Evolutionary conservation across 2,329 filamentous ascomycete species (phyloP).

Genomic region (Botryosphaeria dothidea): DNA sequence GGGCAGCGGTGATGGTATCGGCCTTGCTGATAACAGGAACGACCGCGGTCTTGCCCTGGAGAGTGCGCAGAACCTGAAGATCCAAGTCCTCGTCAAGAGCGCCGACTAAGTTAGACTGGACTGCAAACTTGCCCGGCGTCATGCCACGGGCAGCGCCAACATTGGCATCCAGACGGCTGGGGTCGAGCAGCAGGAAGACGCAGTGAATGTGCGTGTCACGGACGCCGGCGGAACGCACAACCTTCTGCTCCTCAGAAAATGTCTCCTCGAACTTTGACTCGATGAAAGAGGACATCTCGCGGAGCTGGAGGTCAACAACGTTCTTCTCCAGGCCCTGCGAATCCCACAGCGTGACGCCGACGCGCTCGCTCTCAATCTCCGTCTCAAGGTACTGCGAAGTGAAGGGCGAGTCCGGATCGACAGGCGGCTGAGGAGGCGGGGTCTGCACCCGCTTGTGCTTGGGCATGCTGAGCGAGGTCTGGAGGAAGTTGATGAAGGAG

Average conservation of each 20-base stretch:
- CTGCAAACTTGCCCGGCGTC: constrained; percentile 37
- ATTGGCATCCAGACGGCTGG: constrained; percentile 79
- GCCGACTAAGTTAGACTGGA: constrained; percentile 52
- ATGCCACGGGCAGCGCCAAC: constrained; percentile 60
- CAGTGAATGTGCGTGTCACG: constrained; percentile 98
- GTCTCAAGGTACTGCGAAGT: constrained; percentile 89
- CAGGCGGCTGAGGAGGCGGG: constrained; percentile 44
- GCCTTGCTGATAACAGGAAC: constrained; percentile 96
- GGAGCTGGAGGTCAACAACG: constrained; percentile 88
- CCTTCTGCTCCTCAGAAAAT: constrained; percentile 96
- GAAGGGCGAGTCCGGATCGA: constrained; percentile 60
- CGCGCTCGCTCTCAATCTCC: constrained; percentile 86
- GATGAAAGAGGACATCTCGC: constrained; percentile 87
- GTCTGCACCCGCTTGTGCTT: constrained; percentile 66
- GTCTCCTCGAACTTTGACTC: constrained; percentile 99
- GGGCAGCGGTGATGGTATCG: constrained; percentile 91
- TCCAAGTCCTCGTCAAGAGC: constrained; percentile 87
- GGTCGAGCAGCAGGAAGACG: constrained; percentile 89
- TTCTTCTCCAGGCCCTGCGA: constrained; percentile 94
- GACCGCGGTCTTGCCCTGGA: constrained; percentile 92
- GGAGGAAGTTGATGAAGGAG: constrained; percentile 94
- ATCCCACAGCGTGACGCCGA: constrained; percentile 95
- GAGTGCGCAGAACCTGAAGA: constrained; percentile 80
- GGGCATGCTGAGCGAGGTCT: constrained; percentile 80
- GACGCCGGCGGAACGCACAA: constrained; percentile 86